These are phyloP conservation scores for Entomophthora muscae DNA, from an alignment of 371 early-diverging fungal species.

Conservation along the genomic window DNA sequence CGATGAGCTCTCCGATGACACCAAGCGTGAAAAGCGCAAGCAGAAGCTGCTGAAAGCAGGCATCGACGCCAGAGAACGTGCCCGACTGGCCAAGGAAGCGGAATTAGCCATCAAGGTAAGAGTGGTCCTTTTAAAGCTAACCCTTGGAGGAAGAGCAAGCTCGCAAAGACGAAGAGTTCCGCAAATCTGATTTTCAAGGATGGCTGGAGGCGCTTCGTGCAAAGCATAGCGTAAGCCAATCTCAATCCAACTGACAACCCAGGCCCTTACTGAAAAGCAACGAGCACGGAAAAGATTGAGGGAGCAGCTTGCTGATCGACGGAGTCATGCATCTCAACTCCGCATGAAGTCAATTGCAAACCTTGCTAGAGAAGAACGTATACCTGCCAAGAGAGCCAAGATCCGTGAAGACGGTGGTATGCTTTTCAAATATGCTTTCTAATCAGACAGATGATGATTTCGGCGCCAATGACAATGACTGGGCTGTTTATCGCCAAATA, in stretches of 20 bases:
- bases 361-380: conserved; percentile 41
- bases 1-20: conserved; percentile 50
- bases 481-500: conserved; percentile 80
- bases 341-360: conserved; percentile 73
- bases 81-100: conserved; percentile 60
- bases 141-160: conserved; percentile 33
- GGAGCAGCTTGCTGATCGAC: conserved; percentile 61
- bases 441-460: conserved; percentile 58
- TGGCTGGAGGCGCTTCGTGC: conserved; percentile 53
- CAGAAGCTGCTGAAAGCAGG: conserved; percentile 65
- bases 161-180: conserved; percentile 48
- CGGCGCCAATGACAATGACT: conserved; percentile 84
- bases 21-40: conserved; percentile 67
- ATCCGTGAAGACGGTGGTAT: conserved; percentile 35
- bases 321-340: conserved; percentile 65
- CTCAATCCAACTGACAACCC: not conserved
- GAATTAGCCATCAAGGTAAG: conserved; percentile 33
- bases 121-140: no score
- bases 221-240: conserved; percentile 25
- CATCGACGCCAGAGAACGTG: conserved; percentile 60
- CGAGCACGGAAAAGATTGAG: conserved; percentile 39
- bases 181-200: conserved; percentile 38
- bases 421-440: not conserved
- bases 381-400: conserved; percentile 15
- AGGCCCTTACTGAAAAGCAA: conserved; percentile 37